A percentile compares a stretch with the other conserved stretches of the same genome.
phyloP scores from a whole-genome alignment of 2,329 filamentous ascomycete species.

The Xylariaceae sp. region DNA sequence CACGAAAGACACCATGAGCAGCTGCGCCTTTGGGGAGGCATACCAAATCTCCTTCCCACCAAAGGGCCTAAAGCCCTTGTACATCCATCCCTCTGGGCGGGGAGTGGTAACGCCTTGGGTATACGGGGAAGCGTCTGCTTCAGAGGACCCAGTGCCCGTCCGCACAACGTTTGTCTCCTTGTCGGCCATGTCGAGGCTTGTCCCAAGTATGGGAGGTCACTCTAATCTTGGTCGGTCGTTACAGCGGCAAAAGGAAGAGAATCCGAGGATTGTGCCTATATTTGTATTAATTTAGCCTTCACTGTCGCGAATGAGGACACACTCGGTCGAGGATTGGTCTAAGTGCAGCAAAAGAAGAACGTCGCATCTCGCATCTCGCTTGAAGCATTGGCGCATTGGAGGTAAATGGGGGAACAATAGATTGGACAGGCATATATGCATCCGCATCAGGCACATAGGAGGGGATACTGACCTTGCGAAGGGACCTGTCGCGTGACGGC shows the following conservation, averaged over 20 bases:
- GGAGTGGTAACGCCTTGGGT: conserved; percentile 27
- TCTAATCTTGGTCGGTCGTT: neutral
- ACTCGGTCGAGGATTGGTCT: too few relatives aligned
- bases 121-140: conserved; percentile 28
- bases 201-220: conserved; percentile 1
- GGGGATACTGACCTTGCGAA: conserved; percentile 24
- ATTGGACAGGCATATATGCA: neutral
- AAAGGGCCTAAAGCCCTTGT: conserved; percentile 63
- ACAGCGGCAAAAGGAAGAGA: neutral
- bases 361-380: too few relatives aligned
- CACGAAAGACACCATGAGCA: conserved; percentile 73
- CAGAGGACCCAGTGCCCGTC: conserved; percentile 15
- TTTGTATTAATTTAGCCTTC: neutral
- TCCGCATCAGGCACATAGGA: neutral
- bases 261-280: conserved; percentile 3
- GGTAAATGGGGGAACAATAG: neutral
- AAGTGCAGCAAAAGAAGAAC: too few relatives aligned
- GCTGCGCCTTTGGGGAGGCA: conserved; percentile 75
- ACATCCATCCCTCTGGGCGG: conserved; percentile 68
- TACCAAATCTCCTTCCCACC: conserved; percentile 65
- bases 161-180: conserved; percentile 19
- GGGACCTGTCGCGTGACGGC: conserved; percentile 11
- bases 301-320: neutral
- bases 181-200: conserved; percentile 24
- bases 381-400: conserved; percentile 1